phyloP scores from a whole-genome alignment of 148 eudicot species.

The Fagopyrum homotropicum region DNA sequence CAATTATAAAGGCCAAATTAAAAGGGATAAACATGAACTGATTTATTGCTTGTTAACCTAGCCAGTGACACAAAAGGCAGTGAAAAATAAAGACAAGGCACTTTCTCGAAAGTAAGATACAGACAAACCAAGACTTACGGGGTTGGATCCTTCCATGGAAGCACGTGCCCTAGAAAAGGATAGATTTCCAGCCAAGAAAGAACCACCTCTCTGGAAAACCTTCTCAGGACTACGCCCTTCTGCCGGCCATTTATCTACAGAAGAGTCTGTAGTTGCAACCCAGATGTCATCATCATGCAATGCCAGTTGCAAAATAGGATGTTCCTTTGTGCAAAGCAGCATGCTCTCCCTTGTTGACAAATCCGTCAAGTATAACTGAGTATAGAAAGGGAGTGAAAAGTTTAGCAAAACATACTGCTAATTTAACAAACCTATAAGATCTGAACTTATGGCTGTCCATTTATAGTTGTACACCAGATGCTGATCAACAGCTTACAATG shows the following conservation, averaged over 20 bases:
- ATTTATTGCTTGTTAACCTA: neutral
- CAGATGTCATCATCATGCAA: conserved; percentile 81
- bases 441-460: neutral
- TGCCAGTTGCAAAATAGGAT: conserved; percentile 77
- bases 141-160: conserved; percentile 87
- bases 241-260: conserved; percentile 90
- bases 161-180: conserved; percentile 98
- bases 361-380: conserved; percentile 85
- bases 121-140: conserved; percentile 42
- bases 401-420: conserved; percentile 16
- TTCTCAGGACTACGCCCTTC: conserved; percentile 71
- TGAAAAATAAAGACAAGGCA: neutral
- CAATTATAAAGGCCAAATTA: neutral
- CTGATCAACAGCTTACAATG: too few species aligned
- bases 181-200: conserved; percentile 94
- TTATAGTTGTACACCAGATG: too few species aligned
- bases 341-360: conserved; percentile 90
- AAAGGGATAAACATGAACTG: neutral
- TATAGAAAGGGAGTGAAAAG: conserved; percentile 15
- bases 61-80: neutral
- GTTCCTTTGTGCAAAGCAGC: conserved; percentile 72
- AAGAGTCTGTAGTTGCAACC: conserved; percentile 92
- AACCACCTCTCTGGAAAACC: conserved; percentile 77
- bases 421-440: neutral
- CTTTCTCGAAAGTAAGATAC: neutral